phyloP scores from a whole-genome alignment of 2,329 filamentous ascomycete genomes.

The Sporothrix schenckii region DNA sequence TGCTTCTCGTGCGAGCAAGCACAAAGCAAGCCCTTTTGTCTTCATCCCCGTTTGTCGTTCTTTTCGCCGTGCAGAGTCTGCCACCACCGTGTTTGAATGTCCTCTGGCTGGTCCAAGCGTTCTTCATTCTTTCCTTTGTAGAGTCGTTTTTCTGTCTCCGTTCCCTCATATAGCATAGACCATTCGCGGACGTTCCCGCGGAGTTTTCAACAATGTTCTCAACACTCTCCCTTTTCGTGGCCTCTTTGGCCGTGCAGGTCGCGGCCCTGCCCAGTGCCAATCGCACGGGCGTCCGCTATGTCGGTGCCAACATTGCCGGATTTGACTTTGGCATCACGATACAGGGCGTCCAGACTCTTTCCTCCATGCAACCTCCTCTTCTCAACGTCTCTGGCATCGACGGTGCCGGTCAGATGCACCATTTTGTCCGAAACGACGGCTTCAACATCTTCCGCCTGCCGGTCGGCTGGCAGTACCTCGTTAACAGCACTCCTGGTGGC shows the following conservation, averaged over 20 bases:
- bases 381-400: slow-evolving; percentile 7
- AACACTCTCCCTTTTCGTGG: slow-evolving; percentile 7
- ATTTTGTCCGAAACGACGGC: slow-evolving; percentile 57
- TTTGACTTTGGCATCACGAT: slow-evolving; percentile 53
- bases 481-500: slow-evolving; percentile 51
- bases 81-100: slow-evolving; percentile 11
- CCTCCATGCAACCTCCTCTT: slow-evolving; percentile 5
- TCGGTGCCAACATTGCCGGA: slow-evolving; percentile 45
- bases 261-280: slow-evolving; percentile 22
- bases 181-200: background rate
- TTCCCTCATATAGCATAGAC: background rate
- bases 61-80: slow-evolving; percentile 21
- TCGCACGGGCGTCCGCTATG: slow-evolving; percentile 16
- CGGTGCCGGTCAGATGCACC: slow-evolving; percentile 52
- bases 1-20: background rate
- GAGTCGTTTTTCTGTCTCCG: background rate
- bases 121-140: background rate
- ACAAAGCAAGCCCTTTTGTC: background rate
- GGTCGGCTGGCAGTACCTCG: slow-evolving; percentile 53
- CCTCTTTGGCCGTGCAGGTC: slow-evolving; percentile 11
- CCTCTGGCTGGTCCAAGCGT: slow-evolving; percentile 23
- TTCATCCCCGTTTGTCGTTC: slow-evolving; percentile 8
- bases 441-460: slow-evolving; percentile 59
- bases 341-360: slow-evolving; percentile 11
- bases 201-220: slow-evolving; percentile 1